phyloP scores from a whole-genome alignment of 352 stramenopile genomes.

The Globisporangium paddicum region DNA sequence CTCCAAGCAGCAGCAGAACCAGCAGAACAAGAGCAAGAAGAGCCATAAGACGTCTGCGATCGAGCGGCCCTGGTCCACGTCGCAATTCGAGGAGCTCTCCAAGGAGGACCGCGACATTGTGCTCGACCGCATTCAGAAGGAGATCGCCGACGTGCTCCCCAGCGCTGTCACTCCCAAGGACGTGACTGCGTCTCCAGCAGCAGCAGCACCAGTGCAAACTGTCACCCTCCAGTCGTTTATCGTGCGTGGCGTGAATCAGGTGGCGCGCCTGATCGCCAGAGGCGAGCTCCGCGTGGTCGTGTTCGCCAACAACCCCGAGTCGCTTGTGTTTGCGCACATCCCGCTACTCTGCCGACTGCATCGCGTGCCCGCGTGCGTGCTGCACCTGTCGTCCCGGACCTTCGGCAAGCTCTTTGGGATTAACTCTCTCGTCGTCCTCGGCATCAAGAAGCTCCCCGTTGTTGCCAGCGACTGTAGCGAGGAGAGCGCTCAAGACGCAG shows the following conservation, averaged over 20 bases:
- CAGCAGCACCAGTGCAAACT: not conserved
- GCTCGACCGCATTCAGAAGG: constrained; percentile 63
- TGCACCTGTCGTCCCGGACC: constrained; percentile 65
- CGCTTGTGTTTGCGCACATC: constrained; percentile 51
- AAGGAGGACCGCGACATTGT: constrained; percentile 81
- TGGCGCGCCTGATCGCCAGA: constrained; percentile 33
- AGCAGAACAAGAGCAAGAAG: constrained; percentile 11
- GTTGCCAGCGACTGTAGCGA: not conserved
- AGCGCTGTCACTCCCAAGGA: not conserved
- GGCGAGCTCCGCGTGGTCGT: constrained; percentile 54
- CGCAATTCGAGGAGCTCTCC: constrained; percentile 55
- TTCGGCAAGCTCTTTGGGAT: constrained; percentile 55
- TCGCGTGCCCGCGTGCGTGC: constrained; percentile 58
- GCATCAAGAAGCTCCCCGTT: constrained; percentile 23
- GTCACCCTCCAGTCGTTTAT: constrained; percentile 20
- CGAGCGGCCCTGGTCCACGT: constrained; percentile 31
- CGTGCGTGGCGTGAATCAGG: constrained; percentile 55
- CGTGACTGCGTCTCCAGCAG: not conserved
- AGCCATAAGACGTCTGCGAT: not conserved
- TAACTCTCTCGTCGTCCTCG: constrained; percentile 49
- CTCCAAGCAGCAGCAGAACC: constrained; percentile 1
- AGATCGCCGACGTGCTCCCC: constrained; percentile 28
- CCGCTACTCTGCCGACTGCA: constrained; percentile 66
- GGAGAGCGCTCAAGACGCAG: not conserved
- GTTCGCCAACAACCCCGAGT: constrained; percentile 61